These are phyloP conservation scores for Aspergillus piperis DNA, from an alignment of 2,329 filamentous ascomycete species.

Conservation along the genomic window DNA sequence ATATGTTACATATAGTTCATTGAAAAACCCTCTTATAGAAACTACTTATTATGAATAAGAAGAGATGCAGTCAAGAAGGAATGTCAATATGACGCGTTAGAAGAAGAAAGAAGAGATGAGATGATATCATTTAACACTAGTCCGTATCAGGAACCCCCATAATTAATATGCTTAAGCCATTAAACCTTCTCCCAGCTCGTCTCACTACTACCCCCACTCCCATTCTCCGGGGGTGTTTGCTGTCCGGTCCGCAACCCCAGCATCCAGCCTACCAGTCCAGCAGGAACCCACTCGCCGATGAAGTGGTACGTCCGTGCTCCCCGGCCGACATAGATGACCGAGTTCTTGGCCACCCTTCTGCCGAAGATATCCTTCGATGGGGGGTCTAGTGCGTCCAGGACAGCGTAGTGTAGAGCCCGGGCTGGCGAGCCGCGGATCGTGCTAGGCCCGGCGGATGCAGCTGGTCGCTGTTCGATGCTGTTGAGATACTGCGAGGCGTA, in stretches of 20 bases:
- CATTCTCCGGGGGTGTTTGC: constrained; percentile 21
- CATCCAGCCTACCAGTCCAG: constrained; percentile 85
- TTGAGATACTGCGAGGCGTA: constrained; percentile 46
- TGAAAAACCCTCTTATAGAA: not conserved
- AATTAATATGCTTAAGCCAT: not conserved
- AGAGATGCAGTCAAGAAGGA: not conserved
- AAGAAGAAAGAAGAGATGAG: not conserved
- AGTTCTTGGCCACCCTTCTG: constrained; percentile 40
- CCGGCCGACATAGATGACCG: constrained; percentile 76
- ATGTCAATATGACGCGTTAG: not conserved
- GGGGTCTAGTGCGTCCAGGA: constrained; percentile 82
- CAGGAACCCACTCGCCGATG: constrained; percentile 78
- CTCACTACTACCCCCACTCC: constrained; percentile 37
- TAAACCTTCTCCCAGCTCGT: constrained; percentile 39
- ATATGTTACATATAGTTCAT: not conserved
- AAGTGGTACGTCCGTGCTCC: constrained; percentile 83
- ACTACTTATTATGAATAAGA: not conserved
- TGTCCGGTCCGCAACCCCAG: constrained; percentile 66
- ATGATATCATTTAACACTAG: not conserved
- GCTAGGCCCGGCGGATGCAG: constrained; percentile 41
- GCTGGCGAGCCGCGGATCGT: constrained; percentile 66
- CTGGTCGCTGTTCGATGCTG: constrained; percentile 44
- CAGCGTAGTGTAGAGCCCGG: constrained; percentile 76
- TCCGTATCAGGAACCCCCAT: not conserved
- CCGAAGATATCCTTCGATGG: constrained; percentile 43